phyloP scores from a whole-genome alignment of 2,329 filamentous ascomycete genomes.

The Colletotrichum simmondsii region DNA sequence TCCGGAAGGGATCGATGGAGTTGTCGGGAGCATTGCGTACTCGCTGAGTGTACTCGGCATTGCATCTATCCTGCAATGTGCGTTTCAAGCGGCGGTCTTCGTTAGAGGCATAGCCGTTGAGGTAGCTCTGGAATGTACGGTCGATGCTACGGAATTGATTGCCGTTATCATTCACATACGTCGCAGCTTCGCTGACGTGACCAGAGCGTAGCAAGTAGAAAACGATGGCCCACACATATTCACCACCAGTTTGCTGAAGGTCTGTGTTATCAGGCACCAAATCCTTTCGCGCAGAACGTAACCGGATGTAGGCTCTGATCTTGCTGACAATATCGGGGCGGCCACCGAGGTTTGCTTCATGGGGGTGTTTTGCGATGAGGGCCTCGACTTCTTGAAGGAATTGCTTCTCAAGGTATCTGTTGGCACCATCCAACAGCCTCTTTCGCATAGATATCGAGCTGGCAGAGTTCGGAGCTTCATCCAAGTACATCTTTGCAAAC shows the following conservation, averaged over 20 bases:
- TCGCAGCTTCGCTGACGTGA: conserved; percentile 83
- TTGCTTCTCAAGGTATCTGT: conserved; percentile 81
- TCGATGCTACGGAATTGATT: conserved; percentile 90
- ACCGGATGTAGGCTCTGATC: conserved; percentile 89
- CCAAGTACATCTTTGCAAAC: conserved; percentile 81
- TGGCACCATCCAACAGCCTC: conserved; percentile 83
- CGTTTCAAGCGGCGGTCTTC: conserved; percentile 81
- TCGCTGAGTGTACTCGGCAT: conserved; percentile 88
- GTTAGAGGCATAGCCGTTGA: conserved; percentile 83
- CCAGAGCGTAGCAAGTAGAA: conserved; percentile 92
- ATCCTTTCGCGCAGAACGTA: conserved; percentile 83
- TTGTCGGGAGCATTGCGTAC: conserved; percentile 86
- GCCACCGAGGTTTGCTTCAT: conserved; percentile 90
- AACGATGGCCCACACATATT: conserved; percentile 93
- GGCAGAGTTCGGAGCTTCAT: conserved; percentile 75
- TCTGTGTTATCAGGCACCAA: conserved; percentile 84
- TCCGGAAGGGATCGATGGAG: conserved; percentile 91
- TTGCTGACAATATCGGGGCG: conserved; percentile 90
- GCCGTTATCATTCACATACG: conserved; percentile 85
- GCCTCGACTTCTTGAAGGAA: conserved; percentile 84
- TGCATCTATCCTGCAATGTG: conserved; percentile 87
- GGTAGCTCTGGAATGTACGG: conserved; percentile 87
- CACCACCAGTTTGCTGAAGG: conserved; percentile 81
- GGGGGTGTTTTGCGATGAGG: conserved; percentile 83
- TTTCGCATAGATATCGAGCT: conserved; percentile 77